Base-by-base conservation (phyloP, 2,329 filamentous ascomycete species). In the Madurella mycetomatis region DNA sequence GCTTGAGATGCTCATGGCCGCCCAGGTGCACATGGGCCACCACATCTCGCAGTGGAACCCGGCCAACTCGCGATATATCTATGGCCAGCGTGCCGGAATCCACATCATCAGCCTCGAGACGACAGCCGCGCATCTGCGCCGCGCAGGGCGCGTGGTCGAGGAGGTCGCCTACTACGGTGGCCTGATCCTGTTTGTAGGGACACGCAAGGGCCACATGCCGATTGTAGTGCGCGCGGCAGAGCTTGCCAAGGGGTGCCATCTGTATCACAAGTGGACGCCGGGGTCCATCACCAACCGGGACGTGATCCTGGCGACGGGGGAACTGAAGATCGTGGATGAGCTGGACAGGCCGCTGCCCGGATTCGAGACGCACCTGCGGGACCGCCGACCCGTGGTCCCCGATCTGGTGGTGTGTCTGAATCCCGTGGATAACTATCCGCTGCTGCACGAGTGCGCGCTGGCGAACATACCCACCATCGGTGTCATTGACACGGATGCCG, bases 341-440 rank as follows among this genome's bases (percentile, higher is more conserved):
- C 65, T 81, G 55, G 94, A 97, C 70, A 65, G 82, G 58, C 67
- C 71, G 45, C 60, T 83, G 17, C 51, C 66, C 0, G 85, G 85
- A 1, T 95, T 86, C 65, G 82, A 87, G 46, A 74, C 80, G 39
- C 85, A 87, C 67, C 70, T 88, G 56, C 74, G 72, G 46, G 77
- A 85, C 41, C 79, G 82, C 42, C 76, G 84, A 12, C 85, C 87
- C 5, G 70, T 97, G 43, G 82, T 88, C 63, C 94, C 94, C 0
- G 94, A 99, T 69, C 74, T 99, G 55, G 92, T 99, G 1, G 85
- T 99, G 12, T 94, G 90, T 67, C 69, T 99, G 64, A 99, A 97
- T 70, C 92, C 92, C 11, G 68, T 92, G 54, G 94, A 99, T 77
- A 97, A 99, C 71, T 90, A 88, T 66, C 84, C 91, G 7, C 69